These are phyloP conservation scores for Allantophomopsis cytisporea DNA, from an alignment of 2,329 filamentous ascomycete genomes.

Conservation along the genomic window DNA sequence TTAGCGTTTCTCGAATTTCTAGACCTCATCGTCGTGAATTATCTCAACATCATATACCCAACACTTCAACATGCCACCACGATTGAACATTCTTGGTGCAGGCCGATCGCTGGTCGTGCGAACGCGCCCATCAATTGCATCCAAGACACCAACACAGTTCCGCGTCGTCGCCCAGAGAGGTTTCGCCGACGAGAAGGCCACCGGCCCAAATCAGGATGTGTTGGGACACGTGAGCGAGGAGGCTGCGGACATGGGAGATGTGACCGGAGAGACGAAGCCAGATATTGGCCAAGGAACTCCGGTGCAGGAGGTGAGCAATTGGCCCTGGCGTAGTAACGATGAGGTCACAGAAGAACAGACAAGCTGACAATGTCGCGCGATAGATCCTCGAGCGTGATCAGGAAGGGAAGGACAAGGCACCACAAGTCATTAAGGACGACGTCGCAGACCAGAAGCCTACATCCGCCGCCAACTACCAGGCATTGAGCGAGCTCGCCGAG, in stretches of 20 bases:
- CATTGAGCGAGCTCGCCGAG: constrained; percentile 13
- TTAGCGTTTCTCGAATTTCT: too few relatives aligned
- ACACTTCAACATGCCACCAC: constrained; percentile 33
- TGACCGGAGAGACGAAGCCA: constrained; percentile 40
- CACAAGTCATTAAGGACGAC: constrained; percentile 52
- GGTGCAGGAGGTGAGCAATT: constrained; percentile 42
- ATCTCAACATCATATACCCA: too few relatives aligned
- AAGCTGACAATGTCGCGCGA: not conserved
- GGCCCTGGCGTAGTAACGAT: too few relatives aligned
- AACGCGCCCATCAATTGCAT: constrained; percentile 20
- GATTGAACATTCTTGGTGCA: constrained; percentile 32
- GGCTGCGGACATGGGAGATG: constrained; percentile 42
- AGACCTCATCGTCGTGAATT: too few relatives aligned
- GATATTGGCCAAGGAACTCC: constrained; percentile 53
- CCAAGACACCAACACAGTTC: constrained; percentile 11
- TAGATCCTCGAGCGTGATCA: constrained; percentile 52
- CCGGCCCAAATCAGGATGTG: constrained; percentile 33
- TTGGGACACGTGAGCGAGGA: constrained; percentile 52
- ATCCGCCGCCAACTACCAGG: constrained; percentile 15
- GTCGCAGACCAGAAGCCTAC: constrained; percentile 21
- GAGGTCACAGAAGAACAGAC: not conserved
- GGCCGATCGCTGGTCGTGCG: constrained; percentile 27
- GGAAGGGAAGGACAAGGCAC: constrained; percentile 45
- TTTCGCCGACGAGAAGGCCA: constrained; percentile 16
- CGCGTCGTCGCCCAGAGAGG: constrained; percentile 12